Evolutionary conservation across 208 protist species (phyloP), one percentile per base, ranked within the genome.

Genomic region (Chromosphaera perkinsii): DNA sequence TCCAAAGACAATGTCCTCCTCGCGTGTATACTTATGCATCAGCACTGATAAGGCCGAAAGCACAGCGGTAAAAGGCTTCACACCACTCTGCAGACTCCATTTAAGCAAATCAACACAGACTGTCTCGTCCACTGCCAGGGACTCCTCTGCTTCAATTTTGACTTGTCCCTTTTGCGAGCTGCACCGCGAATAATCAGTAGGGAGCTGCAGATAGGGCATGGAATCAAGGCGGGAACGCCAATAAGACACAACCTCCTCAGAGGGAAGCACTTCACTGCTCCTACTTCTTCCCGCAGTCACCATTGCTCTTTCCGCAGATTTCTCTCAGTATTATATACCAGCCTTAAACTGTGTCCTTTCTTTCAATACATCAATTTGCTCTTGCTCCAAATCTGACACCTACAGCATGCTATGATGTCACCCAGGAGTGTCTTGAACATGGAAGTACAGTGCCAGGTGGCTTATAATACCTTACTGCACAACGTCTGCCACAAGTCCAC

Each of bases 1-100:
- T 17, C 67, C 67, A 22, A 72, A 22, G 9, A 66, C 36, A 37
- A 74, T 51, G 49, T 68, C 58, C 27, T 74, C 69, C 24, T 74
- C 59, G 1, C 47, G 29, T 27, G 59, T 74, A 58, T 72, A 72
- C 45, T 67, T 66, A 35, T 68, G 69, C 26, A 74, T 4, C 10
- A 74, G 32, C 5, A 74, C 47, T 5, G 49, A 4, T 27, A 66
- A 60, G 0, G 69, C 60, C 20, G 69, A 24, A 1, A 74, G 43
- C 3, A 65, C 29, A 12, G 54, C 22, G 27, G 58, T 61, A 52
- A 65, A 74, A 17, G 69, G 69, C 59, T 51, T 48, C 17, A 65
- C 37, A 40, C 48, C 49, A 7, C 20, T 40, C 14, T 45, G 20
- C 0, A 74, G 48, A 12, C 47, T 51, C 39, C 54, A 49, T 24